Percentiles rank a stretch among this genome's conserved stretches.
phyloP scores from a whole-genome alignment of 306 rosid species.

The Purshia tridentata region DNA sequence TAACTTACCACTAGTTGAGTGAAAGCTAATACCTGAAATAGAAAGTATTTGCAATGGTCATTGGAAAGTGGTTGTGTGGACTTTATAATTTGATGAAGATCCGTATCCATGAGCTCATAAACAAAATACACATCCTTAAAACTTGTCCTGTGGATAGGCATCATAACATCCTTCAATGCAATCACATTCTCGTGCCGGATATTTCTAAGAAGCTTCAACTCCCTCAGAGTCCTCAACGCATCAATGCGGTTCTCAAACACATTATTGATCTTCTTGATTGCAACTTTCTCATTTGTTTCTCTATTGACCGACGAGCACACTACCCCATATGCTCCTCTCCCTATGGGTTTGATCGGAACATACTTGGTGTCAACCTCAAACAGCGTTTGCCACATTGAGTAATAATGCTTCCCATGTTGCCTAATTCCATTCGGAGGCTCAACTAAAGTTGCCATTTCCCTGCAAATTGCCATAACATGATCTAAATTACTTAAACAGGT shows the following conservation, averaged over 20 bases:
- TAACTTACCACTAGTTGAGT: neutral
- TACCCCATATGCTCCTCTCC: constrained; percentile 80
- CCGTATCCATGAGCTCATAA: constrained; percentile 93
- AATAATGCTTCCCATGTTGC: constrained; percentile 67
- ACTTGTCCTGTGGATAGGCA: constrained; percentile 56
- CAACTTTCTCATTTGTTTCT: constrained; percentile 79
- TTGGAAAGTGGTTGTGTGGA: constrained; percentile 66
- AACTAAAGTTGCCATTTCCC: constrained; percentile 65
- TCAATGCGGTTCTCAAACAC: constrained; percentile 62
- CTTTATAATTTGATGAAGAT: constrained; percentile 76
- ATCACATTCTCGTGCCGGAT: constrained; percentile 79
- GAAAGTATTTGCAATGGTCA: constrained; percentile 78
- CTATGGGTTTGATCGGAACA: constrained; percentile 74
- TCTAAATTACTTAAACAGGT: constrained; percentile 20
- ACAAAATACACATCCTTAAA: constrained; percentile 86
- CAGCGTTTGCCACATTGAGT: constrained; percentile 67
- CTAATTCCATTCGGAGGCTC: constrained; percentile 61
- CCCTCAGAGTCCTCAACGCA: constrained; percentile 78
- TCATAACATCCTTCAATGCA: constrained; percentile 82
- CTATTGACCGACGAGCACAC: constrained; percentile 80
- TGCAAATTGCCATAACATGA: constrained; percentile 28
- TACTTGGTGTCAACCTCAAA: constrained; percentile 86
- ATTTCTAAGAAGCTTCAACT: constrained; percentile 70
- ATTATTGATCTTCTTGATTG: constrained; percentile 81
- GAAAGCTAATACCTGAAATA: constrained; percentile 62